Evolutionary conservation across 495 filamentous ascomycete species (phyloP), one percentile per base, ranked within the genome.

Genomic region (Penicillium coprophilum): DNA sequence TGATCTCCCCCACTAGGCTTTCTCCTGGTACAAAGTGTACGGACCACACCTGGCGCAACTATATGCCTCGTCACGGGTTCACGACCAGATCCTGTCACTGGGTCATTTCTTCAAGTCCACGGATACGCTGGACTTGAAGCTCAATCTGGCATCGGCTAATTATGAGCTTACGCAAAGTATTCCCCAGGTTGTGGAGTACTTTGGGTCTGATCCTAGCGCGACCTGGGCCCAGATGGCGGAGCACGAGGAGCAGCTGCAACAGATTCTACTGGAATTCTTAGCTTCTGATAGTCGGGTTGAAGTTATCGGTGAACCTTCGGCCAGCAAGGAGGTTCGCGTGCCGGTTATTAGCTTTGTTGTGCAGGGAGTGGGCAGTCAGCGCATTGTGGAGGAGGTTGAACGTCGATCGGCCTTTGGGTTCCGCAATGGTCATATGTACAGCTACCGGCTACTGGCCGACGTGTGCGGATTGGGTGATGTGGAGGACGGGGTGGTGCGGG

Each of bases 1-100:
- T 48, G 28, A 36, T 21, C 41, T 11, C 6, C 11, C 43, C 36
- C 40, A 23, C 21, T 28, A 72, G 67, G 62, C 61, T n/a, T 86
- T 90, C 59, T 83, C 78, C 3, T 91, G 88, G 75, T 89, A 90
- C 70, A 89, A 91, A 68, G 85, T 88, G 21, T 90, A 85, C 67
- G 87, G 86, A 0, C 88, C 88, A 4, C 88, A 90, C 58, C 73
- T 90, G 17, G 76, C 87, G 1, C 75, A 84, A 57, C 77, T 91
- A 6, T 91, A 89, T 65, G 85, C 81, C 39, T 58, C 66, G 6
- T 62, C 63, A 12, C 68, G 63, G 21, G 62, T 82, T 4, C 79
- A 82, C 51, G 60, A 74, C 36, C 63, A 74, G 31, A 72, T 89
- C 53, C 61, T 59, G 20, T 77, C 80, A 0, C 71, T 90, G 4